Evolutionary conservation across 2,329 filamentous ascomycete species (phyloP), one percentile per base, ranked within the genome.

Genomic region (Reticulascus tulasneorum): DNA sequence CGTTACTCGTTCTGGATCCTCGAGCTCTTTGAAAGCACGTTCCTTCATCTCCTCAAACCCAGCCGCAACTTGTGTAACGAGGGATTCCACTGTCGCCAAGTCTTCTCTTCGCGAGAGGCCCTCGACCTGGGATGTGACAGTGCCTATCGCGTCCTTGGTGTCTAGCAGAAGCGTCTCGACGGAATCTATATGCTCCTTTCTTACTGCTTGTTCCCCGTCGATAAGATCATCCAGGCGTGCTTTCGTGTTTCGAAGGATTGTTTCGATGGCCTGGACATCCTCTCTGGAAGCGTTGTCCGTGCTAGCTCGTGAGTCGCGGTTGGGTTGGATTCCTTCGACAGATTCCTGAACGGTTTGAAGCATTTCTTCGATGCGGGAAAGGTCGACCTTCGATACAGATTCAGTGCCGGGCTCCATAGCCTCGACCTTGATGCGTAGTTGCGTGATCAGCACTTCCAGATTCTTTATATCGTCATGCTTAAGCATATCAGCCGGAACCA

Each of bases 201-300:
- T 71, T 9, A 89, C 79, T 3, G 79, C 68, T 38, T 85, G 79
- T 22, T 89, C 84, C 4, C 79, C 75, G 33, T 90, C 77, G 32
- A 94, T 76, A 15, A 79, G 59, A 40, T 94, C 89, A 40, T 96
- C 91, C 9, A 97, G 68, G 29, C 86, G 86, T 6, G 83, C 80
- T 57, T 96, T 96, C 21, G 89, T 90, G 56, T 94, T 95, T 26
- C 84, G 80, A 10, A 97, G 72, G 31, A 97, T 80, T 0, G 85
- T 94, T 59, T 96, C 91, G 40, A 97, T 90, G 9, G 88, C 88
- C 43, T 91, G 80, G 0, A 90, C 86, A 49, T 97, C 90, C 47
- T 95, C 88, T 54, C 86, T 86, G 21, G 73, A 79, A 6, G 84
- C 81, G 3, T 71, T 58, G 23, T 80, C 78, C 4, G 51, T 52